phyloP scores from a whole-genome alignment of 805 yeast species.

The Candida morakotiae region DNA sequence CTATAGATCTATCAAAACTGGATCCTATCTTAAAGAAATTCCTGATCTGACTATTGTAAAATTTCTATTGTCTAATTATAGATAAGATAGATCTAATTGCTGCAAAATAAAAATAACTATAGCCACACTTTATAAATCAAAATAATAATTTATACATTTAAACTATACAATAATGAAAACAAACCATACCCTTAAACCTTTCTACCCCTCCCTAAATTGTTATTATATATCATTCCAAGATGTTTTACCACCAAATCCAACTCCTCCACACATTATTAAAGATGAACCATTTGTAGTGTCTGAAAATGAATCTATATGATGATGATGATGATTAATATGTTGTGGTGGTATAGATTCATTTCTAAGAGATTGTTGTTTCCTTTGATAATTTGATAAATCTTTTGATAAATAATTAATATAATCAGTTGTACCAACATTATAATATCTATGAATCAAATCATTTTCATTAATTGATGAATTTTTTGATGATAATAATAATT shows the following conservation, averaged over 20 bases:
- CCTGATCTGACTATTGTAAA: no score
- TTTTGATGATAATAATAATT: constrained; percentile 1
- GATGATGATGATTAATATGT: no score
- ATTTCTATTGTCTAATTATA: no score
- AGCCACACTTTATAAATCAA: no score
- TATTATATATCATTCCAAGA: constrained; percentile 14
- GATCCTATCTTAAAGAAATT: no score
- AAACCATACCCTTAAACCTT: neutral
- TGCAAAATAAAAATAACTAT: no score
- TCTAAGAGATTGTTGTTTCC: constrained; percentile 4
- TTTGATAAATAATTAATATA: constrained; percentile 13
- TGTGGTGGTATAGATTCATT: no score
- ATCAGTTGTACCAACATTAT: constrained; percentile 8
- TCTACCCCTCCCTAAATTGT: neutral
- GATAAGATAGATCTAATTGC: no score
- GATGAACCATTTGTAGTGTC: constrained; percentile 17
- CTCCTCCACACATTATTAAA: constrained; percentile 17
- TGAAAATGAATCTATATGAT: constrained; percentile 8
- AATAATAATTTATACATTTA: neutral
- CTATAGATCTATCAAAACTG: no score
- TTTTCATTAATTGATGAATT: neutral
- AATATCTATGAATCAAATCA: neutral
- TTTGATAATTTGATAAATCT: constrained; percentile 3
- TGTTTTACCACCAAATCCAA: constrained; percentile 8
- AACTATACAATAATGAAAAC: neutral